Conservation (phyloP, 2,329 filamentous ascomycete genomes). For the Paraconiothyrium sp. region DNA sequence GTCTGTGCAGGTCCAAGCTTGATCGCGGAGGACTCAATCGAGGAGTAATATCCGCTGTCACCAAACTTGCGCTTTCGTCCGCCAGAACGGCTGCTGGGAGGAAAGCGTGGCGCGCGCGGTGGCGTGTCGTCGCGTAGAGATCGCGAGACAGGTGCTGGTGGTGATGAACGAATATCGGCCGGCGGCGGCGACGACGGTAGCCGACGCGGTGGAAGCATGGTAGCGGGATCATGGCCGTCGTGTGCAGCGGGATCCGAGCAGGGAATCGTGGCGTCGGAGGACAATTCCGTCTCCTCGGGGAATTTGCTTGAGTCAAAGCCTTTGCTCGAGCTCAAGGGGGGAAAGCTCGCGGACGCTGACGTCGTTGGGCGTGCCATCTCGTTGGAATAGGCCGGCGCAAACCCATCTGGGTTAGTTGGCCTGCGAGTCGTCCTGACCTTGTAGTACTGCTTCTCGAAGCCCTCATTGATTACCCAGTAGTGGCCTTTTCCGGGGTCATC, state of each 20-base stretch:
- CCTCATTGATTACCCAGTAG: slow-evolving; percentile 94
- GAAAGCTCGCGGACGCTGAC: slow-evolving; percentile 48
- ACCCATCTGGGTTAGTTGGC: slow-evolving; percentile 56
- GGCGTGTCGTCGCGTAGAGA: slow-evolving; percentile 74
- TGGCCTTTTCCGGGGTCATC: slow-evolving; percentile 97
- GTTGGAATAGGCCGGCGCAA: slow-evolving; percentile 43
- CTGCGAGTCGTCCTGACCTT: slow-evolving; percentile 79
- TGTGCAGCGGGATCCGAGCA: slow-evolving; percentile 61
- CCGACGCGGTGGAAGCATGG: slow-evolving; percentile 55
- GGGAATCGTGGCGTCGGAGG: slow-evolving; percentile 62
- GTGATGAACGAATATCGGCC: slow-evolving; percentile 85
- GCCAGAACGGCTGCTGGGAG: slow-evolving; percentile 70
- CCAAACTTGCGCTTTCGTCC: slow-evolving; percentile 82
- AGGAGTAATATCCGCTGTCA: slow-evolving; percentile 97
- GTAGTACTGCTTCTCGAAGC: slow-evolving; percentile 87
- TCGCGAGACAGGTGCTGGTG: slow-evolving; percentile 81
- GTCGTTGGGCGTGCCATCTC: slow-evolving; percentile 50
- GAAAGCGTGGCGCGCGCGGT: slow-evolving; percentile 71
- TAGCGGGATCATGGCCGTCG: slow-evolving; percentile 55
- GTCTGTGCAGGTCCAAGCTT: slow-evolving; percentile 73
- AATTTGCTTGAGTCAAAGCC: slow-evolving; percentile 61
- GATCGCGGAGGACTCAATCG: slow-evolving; percentile 87
- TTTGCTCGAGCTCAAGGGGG: slow-evolving; percentile 52
- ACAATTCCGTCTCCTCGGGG: slow-evolving; percentile 59
- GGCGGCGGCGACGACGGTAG: slow-evolving; percentile 76